A percentile compares a stretch with the other conserved stretches of the same genome.
These are phyloP conservation scores for Rhodotorula sp. DNA, from an alignment of 1,284 basidiomycete species.

Conservation along the genomic window DNA sequence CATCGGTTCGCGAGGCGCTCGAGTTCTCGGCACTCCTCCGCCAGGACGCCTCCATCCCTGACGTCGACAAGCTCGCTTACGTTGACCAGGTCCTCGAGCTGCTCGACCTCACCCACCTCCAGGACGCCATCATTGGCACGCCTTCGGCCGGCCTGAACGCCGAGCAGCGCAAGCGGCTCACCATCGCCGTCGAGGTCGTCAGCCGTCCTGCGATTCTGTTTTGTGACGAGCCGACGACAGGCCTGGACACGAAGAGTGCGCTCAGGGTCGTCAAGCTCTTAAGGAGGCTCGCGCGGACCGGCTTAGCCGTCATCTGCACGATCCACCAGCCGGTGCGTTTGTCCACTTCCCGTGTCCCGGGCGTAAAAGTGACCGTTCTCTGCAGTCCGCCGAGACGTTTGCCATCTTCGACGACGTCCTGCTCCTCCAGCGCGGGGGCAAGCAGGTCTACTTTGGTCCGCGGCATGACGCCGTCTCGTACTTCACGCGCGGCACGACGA, in stretches of 20 bases:
- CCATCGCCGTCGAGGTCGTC: slow-evolving; percentile 64
- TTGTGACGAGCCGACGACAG: slow-evolving; percentile 46
- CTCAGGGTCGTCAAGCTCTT: slow-evolving; percentile 42
- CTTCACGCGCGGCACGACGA: slow-evolving; percentile 60
- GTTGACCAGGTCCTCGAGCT: slow-evolving; percentile 59
- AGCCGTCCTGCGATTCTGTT: slow-evolving; percentile 54
- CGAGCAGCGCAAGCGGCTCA: slow-evolving; percentile 61
- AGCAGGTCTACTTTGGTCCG: slow-evolving; percentile 61
- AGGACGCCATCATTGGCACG: slow-evolving; percentile 57
- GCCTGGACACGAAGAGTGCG: slow-evolving; percentile 42
- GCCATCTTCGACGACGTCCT: slow-evolving; percentile 60
- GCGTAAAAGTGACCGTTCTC: neutral
- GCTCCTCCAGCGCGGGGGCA: slow-evolving; percentile 52
- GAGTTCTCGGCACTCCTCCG: slow-evolving; percentile 63
- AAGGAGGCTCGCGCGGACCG: slow-evolving; percentile 48
- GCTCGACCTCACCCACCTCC: slow-evolving; percentile 56
- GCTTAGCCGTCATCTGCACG: slow-evolving; percentile 50
- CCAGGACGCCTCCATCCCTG: slow-evolving; percentile 57
- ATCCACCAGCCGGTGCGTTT: slow-evolving; percentile 51
- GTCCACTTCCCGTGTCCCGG: neutral
- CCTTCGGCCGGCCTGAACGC: slow-evolving; percentile 59
- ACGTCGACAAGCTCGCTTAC: slow-evolving; percentile 58
- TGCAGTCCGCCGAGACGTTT: slow-evolving; percentile 55
- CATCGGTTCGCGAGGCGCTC: slow-evolving; percentile 64
- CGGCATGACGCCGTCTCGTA: slow-evolving; percentile 71